A percentile compares a stretch with the other conserved stretches of the same genome.
These are phyloP conservation scores for Hysterium pulicare DNA, from an alignment of 2,329 filamentous ascomycete species.

Conservation along the genomic window DNA sequence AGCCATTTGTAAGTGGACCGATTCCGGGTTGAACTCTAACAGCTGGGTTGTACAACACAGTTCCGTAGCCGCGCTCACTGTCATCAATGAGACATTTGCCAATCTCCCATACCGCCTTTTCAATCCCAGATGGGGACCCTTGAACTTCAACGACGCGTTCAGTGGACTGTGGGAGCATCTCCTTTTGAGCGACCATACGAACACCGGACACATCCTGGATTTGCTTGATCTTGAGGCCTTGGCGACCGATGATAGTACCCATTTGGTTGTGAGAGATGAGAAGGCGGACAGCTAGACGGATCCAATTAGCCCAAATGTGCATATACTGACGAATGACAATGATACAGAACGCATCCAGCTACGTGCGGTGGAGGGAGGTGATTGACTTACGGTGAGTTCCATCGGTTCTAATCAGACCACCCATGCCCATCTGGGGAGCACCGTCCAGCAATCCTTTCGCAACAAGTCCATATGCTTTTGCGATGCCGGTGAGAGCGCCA, in stretches of 20 bases:
- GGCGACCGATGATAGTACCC: conserved; percentile 97
- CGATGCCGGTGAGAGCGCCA: conserved; percentile 80
- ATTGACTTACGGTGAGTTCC: conserved; percentile 84
- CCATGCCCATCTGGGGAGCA: conserved; percentile 93
- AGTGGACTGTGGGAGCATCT: conserved; percentile 98
- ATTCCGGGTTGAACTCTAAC: conserved; percentile 72
- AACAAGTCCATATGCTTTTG: conserved; percentile 90
- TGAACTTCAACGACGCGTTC: conserved; percentile 97
- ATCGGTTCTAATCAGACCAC: conserved; percentile 74
- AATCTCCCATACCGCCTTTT: conserved; percentile 97
- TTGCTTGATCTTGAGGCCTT: conserved; percentile 98
- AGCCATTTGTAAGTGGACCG: conserved; percentile 50
- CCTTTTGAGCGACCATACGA: conserved; percentile 98
- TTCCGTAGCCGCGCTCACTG: conserved; percentile 94
- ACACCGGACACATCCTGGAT: conserved; percentile 96
- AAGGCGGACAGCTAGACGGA: conserved; percentile 76
- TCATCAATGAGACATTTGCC: conserved; percentile 98
- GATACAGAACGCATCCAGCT: too few relatives aligned
- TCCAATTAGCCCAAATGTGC: too few relatives aligned
- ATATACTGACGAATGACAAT: too few relatives aligned
- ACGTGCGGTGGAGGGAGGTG: neutral
- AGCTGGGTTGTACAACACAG: conserved; percentile 94
- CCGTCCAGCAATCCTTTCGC: conserved; percentile 89
- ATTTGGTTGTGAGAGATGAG: conserved; percentile 99
- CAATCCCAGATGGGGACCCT: conserved; percentile 89